Conservation (phyloP, 768 basidiomycete genomes). For the Phlegmacium glaucopus region DNA sequence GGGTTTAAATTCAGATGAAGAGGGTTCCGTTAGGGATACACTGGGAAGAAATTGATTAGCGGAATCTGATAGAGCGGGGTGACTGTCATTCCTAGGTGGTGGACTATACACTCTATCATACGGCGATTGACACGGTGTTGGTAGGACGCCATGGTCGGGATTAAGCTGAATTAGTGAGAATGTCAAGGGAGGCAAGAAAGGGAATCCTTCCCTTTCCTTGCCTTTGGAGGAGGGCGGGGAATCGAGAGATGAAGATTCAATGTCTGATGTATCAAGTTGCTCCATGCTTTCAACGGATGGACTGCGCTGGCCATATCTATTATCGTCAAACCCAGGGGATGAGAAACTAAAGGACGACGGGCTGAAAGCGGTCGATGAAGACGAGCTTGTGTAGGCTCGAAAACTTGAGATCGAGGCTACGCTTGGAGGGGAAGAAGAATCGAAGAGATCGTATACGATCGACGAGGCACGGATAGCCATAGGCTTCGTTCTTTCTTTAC, state of each 20-base stretch:
- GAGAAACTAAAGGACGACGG: conserved; percentile 21
- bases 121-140: conserved; percentile 37
- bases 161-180: conserved; percentile 55
- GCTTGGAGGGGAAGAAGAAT: conserved; percentile 25
- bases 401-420: conserved; percentile 18
- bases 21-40: too few relatives aligned
- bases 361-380: conserved; percentile 26
- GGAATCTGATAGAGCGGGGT: conserved; percentile 16
- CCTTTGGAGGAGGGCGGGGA: conserved; percentile 34
- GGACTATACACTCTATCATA: conserved; percentile 24
- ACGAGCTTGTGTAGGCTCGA: conserved; percentile 16
- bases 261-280: conserved; percentile 13
- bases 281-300: conserved; percentile 20
- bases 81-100: conserved; percentile 5
- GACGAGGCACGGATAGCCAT: conserved; percentile 42
- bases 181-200: conserved; percentile 62
- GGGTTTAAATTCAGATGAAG: conserved; percentile 14
- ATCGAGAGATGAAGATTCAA: conserved; percentile 11
- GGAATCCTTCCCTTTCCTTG: conserved; percentile 62
- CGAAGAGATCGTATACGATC: conserved; percentile 39
- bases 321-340: conserved; percentile 17
- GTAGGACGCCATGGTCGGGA: conserved; percentile 33
- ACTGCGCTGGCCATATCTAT: conserved; percentile 12
- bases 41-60: conserved; percentile 17
- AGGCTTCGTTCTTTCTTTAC: conserved; percentile 53